Evolutionary conservation across 176 grass and related monocot species (phyloP), one percentile per base, ranked within the genome.

Genomic region (Eleusine indica): DNA sequence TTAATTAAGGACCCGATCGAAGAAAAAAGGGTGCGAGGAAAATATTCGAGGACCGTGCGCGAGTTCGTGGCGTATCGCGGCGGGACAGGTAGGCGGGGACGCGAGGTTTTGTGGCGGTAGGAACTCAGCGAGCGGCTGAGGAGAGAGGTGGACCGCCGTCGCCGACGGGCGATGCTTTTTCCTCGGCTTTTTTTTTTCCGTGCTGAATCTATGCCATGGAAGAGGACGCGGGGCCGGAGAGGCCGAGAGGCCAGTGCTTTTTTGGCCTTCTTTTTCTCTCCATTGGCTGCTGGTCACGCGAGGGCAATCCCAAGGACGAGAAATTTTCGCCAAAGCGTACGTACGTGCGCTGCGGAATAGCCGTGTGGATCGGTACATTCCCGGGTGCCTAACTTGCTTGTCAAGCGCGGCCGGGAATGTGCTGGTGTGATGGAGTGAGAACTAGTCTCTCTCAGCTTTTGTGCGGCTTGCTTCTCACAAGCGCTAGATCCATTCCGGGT

Each of bases 11-110:
- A 38, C 6, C 29, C 30, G 25, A 13, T 0, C 3, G 61, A 13
- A 30, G 22, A 5, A 53, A 38, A 40, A 11, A 5, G 19, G 76
- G 22, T 32, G 28, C 3, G 48, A 3, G 48, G 17, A 47, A 85
- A 43, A 88, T 83, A 84, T 88, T 79, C 86, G 81, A 67, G 60
- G 77, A 19, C 28, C 82, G 11, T 2, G 48, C 32, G 46, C 17
- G 76, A 54, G 82, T 76, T 82, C 30, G 83, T 67, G 57, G 83
- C 72, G 83, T 86, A 86, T 72, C 19, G 58, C 19, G 14, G 65
- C 72, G 77, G 71, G 72, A 72, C 78, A 82, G 25, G 65, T 66
- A 38, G 82, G 56, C 52, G 41, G 2, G 14, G 10, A 44, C 17
- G 76, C 28, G 38, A 39, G 2, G 21, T 9, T 28, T 37, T 32